These are phyloP conservation scores for Patellifolia procumbens DNA, from an alignment of 179 eudicot species.

Conservation along the genomic window DNA sequence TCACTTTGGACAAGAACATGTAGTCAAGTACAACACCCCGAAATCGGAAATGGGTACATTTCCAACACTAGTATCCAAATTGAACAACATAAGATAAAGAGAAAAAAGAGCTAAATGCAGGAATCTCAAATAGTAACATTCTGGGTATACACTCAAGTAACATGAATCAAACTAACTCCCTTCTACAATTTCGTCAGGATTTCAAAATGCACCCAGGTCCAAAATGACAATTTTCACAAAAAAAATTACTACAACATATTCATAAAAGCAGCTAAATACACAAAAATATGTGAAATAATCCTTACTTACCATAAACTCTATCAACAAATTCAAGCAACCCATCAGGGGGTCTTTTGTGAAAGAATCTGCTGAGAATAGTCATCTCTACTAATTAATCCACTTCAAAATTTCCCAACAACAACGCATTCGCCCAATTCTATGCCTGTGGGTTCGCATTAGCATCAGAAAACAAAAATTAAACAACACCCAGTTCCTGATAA, in stretches of 20 bases:
- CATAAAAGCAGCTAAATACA: neutral
- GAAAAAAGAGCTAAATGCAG: neutral
- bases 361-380: slow-evolving; percentile 95
- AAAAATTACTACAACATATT: neutral
- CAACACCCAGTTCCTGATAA: neutral
- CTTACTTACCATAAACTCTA: slow-evolving; percentile 84
- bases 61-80: neutral
- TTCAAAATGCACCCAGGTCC: neutral
- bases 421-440: slow-evolving; percentile 1
- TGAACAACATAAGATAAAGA: neutral
- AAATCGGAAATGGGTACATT: neutral
- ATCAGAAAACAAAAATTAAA: slow-evolving; percentile 6
- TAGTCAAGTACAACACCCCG: neutral
- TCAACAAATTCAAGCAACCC: slow-evolving; percentile 94
- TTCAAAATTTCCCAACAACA: slow-evolving; percentile 7
- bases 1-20: neutral
- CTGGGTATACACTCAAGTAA: neutral
- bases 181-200: neutral
- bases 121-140: neutral
- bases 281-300: neutral
- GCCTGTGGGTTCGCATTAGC: neutral
- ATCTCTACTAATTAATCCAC: slow-evolving; percentile 26
- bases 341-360: slow-evolving; percentile 90
- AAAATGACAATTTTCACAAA: too few relatives aligned
- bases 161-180: neutral